Evolutionary conservation across 2,329 filamentous ascomycete genomes (phyloP).

Genomic region (Aspergillus hiratsukae): DNA sequence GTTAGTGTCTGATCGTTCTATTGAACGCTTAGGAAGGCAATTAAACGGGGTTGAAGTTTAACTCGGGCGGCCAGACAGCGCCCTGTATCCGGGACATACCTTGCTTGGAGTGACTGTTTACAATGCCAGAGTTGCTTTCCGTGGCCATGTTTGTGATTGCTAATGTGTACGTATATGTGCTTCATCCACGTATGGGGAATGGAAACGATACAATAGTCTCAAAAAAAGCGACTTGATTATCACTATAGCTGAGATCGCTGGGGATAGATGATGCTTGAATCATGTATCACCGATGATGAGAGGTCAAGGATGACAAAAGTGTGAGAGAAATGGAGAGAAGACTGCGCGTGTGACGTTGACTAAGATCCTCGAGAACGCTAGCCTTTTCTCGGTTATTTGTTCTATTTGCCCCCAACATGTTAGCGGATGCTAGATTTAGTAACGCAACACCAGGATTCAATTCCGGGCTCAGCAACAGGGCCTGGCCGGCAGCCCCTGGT

Average conservation of each 20-base stretch:
- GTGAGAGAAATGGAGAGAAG: slow-evolving; percentile 17
- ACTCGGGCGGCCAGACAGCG: background rate
- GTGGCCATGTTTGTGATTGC: slow-evolving; percentile 21
- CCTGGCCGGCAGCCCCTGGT: background rate
- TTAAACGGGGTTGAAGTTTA: background rate
- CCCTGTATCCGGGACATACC: slow-evolving; percentile 20
- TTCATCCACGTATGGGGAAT: background rate
- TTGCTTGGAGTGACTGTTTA: slow-evolving; percentile 10
- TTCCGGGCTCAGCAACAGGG: slow-evolving; percentile 7
- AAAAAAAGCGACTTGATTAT: slow-evolving; percentile 13
- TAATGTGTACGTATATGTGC: slow-evolving; percentile 2
- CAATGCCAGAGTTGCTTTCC: slow-evolving; percentile 5
- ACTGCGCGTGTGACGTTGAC: slow-evolving; percentile 33
- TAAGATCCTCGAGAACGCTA: slow-evolving; percentile 24
- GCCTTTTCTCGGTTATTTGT: slow-evolving; percentile 13
- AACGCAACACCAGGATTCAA: background rate
- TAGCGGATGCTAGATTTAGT: slow-evolving; percentile 4
- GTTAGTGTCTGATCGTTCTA: background rate
- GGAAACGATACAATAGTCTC: slow-evolving; percentile 8
- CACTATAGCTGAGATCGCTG: slow-evolving; percentile 3
- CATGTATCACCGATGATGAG: slow-evolving; percentile 11
- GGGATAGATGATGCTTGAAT: slow-evolving; percentile 3
- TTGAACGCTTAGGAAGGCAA: background rate
- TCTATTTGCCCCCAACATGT: background rate
- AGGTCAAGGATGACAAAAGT: slow-evolving; percentile 8